Percentiles rank a stretch among this genome's conserved stretches.
Evolutionary conservation across 2,329 filamentous ascomycete species (phyloP).

Genomic region (Emericellopsis cladophorae): DNA sequence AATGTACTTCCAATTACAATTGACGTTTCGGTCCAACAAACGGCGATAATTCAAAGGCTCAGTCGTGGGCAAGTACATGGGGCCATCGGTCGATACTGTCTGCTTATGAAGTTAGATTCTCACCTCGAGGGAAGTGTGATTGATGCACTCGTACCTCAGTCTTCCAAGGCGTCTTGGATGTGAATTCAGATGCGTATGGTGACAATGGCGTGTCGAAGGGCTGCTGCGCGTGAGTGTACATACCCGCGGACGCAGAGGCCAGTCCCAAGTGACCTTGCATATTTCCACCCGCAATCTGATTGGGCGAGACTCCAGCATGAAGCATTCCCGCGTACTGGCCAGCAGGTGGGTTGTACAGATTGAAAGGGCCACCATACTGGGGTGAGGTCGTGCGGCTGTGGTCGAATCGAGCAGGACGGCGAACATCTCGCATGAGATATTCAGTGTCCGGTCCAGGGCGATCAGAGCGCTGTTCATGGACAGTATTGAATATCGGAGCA

Average conservation of each 20-base stretch:
- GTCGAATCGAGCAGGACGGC: constrained; percentile 35
- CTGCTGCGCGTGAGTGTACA: constrained; percentile 35
- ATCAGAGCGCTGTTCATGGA: constrained; percentile 13
- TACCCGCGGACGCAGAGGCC: constrained; percentile 18
- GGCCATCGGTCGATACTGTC: constrained; percentile 40
- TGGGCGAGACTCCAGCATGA: constrained; percentile 17
- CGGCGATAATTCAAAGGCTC: constrained; percentile 96
- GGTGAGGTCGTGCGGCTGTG: constrained; percentile 22
- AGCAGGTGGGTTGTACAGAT: constrained; percentile 17
- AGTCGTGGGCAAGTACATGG: constrained; percentile 73
- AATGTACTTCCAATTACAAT: constrained; percentile 98
- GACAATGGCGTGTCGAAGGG: constrained; percentile 55
- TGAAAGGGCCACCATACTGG: constrained; percentile 20
- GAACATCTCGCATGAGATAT: constrained; percentile 26
- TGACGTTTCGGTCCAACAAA: constrained; percentile 87
- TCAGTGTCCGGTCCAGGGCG: constrained; percentile 37
- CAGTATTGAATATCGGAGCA: no score
- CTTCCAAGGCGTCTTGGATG: constrained; percentile 42
- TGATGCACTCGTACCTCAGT: constrained; percentile 29
- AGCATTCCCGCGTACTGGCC: constrained; percentile 1
- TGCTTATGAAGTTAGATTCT: constrained; percentile 10
- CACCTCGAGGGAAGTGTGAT: not conserved
- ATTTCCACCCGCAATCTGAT: constrained; percentile 18
- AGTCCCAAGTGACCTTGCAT: constrained; percentile 11
- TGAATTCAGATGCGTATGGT: constrained; percentile 64